These are phyloP conservation scores for Buddleja alternifolia DNA, from an alignment of 257 asterid genomes.

Conservation along the genomic window DNA sequence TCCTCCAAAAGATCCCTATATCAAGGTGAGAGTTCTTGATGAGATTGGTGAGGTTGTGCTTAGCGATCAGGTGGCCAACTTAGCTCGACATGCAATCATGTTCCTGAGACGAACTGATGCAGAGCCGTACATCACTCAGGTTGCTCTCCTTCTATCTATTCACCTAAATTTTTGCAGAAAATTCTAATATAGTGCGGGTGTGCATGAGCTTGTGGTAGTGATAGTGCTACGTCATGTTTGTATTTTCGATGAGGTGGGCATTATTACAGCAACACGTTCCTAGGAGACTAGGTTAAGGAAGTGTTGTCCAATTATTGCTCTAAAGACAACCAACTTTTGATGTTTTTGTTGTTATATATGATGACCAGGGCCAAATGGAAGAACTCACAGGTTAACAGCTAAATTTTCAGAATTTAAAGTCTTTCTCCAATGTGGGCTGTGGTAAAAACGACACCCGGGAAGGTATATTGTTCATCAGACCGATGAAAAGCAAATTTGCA, in stretches of 20 bases:
- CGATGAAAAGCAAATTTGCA: neutral
- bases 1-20: constrained; percentile 96
- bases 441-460: neutral
- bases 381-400: constrained; percentile 67
- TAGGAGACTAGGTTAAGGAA: too few relatives aligned
- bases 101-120: constrained; percentile 90
- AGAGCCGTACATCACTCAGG: constrained; percentile 88
- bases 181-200: too few relatives aligned
- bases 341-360: constrained; percentile 3
- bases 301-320: neutral
- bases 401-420: neutral
- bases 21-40: constrained; percentile 86
- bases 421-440: constrained; percentile 3
- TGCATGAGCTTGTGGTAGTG: too few relatives aligned
- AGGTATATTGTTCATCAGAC: neutral
- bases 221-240: too few relatives aligned
- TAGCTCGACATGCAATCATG: constrained; percentile 85
- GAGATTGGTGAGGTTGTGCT: constrained; percentile 84
- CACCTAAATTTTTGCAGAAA: neutral
- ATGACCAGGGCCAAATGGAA: constrained; percentile 81
- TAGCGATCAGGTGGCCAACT: constrained; percentile 75
- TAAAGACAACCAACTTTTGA: constrained; percentile 1
- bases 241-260: too few relatives aligned
- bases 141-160: constrained; percentile 22
- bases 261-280: too few relatives aligned